phyloP scores from a whole-genome alignment of 1,284 basidiomycete genomes.

The Mycosarcoma maydis region DNA sequence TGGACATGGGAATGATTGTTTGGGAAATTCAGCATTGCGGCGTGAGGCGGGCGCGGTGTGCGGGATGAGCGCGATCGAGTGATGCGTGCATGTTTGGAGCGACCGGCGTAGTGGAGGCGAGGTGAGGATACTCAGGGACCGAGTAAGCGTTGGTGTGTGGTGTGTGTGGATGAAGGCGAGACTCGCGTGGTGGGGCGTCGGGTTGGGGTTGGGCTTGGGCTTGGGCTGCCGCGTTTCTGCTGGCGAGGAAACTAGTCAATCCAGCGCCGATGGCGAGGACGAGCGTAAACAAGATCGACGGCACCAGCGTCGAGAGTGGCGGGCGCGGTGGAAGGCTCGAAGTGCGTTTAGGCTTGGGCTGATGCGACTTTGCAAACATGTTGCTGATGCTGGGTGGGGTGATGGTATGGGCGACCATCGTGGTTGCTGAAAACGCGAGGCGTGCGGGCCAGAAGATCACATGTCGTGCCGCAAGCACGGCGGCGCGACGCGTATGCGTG shows the following conservation, averaged over 20 bases:
- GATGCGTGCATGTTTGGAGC: too few species aligned
- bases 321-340: conserved; percentile 53
- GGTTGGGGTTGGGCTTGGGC: too few species aligned
- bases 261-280: conserved; percentile 54
- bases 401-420: conserved; percentile 14
- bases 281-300: conserved; percentile 56
- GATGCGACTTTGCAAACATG: conserved; percentile 10
- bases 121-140: too few species aligned
- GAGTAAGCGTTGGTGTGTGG: too few species aligned
- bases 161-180: too few species aligned
- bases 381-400: conserved; percentile 15
- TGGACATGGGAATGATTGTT: too few species aligned
- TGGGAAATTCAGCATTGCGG: too few species aligned
- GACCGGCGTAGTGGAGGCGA: too few species aligned
- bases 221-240: conserved; percentile 23
- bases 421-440: conserved; percentile 24
- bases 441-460: conserved; percentile 30
- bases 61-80: too few species aligned
- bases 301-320: conserved; percentile 52
- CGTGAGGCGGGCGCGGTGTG: too few species aligned
- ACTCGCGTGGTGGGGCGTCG: too few species aligned
- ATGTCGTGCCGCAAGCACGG: conserved; percentile 9
- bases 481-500: too few species aligned
- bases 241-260: conserved; percentile 40
- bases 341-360: conserved; percentile 1